Percentiles rank a stretch among this genome's conserved stretches.
These are phyloP conservation scores for Pleurotus giganteus DNA, from an alignment of 768 basidiomycete species.

Conservation along the genomic window DNA sequence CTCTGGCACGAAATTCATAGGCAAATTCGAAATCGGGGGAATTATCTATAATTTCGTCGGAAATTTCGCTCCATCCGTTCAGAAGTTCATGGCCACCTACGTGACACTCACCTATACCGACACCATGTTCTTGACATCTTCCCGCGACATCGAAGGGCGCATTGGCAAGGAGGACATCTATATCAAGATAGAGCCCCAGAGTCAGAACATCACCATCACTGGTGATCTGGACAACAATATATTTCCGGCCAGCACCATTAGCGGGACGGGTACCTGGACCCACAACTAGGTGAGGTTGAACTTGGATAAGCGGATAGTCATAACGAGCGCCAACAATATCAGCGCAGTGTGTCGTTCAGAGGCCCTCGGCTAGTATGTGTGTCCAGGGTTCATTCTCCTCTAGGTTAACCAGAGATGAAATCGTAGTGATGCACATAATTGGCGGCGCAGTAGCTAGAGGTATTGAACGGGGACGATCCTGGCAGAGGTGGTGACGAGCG, in stretches of 20 bases:
- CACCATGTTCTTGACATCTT: not conserved
- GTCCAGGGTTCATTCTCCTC: too few relatives aligned
- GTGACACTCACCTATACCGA: not conserved
- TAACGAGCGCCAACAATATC: too few relatives aligned
- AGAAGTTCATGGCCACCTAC: not conserved
- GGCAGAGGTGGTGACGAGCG: too few relatives aligned
- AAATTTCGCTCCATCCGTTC: not conserved
- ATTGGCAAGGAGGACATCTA: not conserved
- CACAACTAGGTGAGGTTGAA: not conserved
- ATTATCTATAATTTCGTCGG: not conserved
- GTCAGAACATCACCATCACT: not conserved
- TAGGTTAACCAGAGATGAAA: too few relatives aligned
- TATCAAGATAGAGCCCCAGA: not conserved
- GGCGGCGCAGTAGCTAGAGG: too few relatives aligned
- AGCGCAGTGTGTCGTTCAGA: too few relatives aligned
- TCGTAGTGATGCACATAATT: too few relatives aligned
- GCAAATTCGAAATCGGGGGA: not conserved
- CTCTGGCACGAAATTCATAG: not conserved
- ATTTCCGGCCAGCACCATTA: not conserved
- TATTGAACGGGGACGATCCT: too few relatives aligned
- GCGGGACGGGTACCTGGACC: not conserved
- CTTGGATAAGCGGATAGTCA: too few relatives aligned
- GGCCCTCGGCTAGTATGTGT: too few relatives aligned
- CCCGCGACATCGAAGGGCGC: not conserved
- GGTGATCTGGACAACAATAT: not conserved